These are phyloP conservation scores for Vitis hybrid DNA, from an alignment of 177 flowering plant genomes.

Conservation along the genomic window DNA sequence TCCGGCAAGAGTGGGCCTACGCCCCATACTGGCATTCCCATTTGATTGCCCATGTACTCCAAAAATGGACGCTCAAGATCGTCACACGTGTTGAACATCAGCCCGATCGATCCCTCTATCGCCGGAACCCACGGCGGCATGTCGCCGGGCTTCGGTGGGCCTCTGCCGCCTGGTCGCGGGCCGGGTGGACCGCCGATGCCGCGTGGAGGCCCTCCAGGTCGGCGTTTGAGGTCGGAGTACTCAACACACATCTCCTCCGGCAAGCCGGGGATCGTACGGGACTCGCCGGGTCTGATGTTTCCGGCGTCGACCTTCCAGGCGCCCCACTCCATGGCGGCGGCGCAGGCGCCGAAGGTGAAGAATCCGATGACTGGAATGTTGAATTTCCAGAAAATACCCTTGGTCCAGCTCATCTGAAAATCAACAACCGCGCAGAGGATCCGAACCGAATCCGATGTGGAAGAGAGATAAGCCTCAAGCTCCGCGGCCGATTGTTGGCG, in stretches of 20 bases:
- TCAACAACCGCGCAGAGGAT: slow-evolving; percentile 20
- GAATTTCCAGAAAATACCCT: slow-evolving; percentile 10
- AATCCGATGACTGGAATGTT: slow-evolving; percentile 8
- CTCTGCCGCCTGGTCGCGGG: neutral
- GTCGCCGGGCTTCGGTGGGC: slow-evolving; percentile 16
- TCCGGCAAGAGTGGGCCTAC: slow-evolving; percentile 27
- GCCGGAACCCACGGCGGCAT: slow-evolving; percentile 16
- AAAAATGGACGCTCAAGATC: slow-evolving; percentile 18
- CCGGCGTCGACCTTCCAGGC: slow-evolving; percentile 16
- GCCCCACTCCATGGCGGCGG: slow-evolving; percentile 24
- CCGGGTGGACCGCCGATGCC: neutral
- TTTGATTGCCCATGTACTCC: slow-evolving; percentile 5
- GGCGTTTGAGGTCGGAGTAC: slow-evolving; percentile 8
- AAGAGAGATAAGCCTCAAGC: slow-evolving; percentile 7
- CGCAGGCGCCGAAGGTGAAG: slow-evolving; percentile 24
- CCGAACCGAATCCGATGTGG: neutral
- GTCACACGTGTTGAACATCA: slow-evolving; percentile 26
- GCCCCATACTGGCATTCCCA: slow-evolving; percentile 12
- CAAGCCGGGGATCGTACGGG: slow-evolving; percentile 15
- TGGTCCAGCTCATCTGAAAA: slow-evolving; percentile 18
- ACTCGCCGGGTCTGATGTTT: slow-evolving; percentile 10
- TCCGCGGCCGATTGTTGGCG: slow-evolving; percentile 1
- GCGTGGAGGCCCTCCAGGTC: slow-evolving; percentile 4
- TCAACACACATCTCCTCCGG: slow-evolving; percentile 14
- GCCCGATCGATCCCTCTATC: slow-evolving; percentile 11